Base-by-base conservation (phyloP, 306 rosid genomes). In the Fagus crenata region DNA sequence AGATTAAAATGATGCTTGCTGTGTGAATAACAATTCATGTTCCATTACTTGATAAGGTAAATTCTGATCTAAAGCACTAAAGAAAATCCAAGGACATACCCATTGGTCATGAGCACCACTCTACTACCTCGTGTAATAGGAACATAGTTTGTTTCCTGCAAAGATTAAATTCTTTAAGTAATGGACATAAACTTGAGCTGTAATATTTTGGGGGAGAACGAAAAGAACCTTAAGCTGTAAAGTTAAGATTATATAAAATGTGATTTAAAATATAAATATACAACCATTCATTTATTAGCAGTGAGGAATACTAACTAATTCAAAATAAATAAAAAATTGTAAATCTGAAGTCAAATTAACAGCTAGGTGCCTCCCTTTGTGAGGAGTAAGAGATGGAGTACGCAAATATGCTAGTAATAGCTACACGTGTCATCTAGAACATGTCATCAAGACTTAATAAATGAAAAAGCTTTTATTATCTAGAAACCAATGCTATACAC, bases 71-170 rank as follows among this genome's bases (percentile, higher is more conserved):
- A 76, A 70, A 40, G 67, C 53, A 49, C 74, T 43, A 75, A 69
- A 78, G 72, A 73, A 75, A 75, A 83, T 54, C 61, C 32, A 15
- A 46, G 75, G 60, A 85, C 96, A 17, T 81, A 95, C 97, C 99
- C 99, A 69, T 95, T 95, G 83, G 91, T 81, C 97, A 95, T 70
- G 72, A 95, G 97, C 64, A 95, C 96, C 83, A 95, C 99, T 77
- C 96, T 87, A 81, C 84, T 77, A 71, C 99, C 99, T 36, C 90
- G 88, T 56, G 97, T 84, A 75, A 95, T 92, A 8, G 99, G 99
- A 82, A 91, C 97, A 80, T 88, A 95, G 84, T 92, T 92, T 36
- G 87, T 89, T 88, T 90, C 98, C 99, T 91, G 91, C 81, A 76
- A 72, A 69, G 56, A 78, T 49, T 69, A 72, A 58, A 68, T 37